phyloP scores from a whole-genome alignment of 495 filamentous ascomycete genomes.

The Cetradonia linearis region DNA sequence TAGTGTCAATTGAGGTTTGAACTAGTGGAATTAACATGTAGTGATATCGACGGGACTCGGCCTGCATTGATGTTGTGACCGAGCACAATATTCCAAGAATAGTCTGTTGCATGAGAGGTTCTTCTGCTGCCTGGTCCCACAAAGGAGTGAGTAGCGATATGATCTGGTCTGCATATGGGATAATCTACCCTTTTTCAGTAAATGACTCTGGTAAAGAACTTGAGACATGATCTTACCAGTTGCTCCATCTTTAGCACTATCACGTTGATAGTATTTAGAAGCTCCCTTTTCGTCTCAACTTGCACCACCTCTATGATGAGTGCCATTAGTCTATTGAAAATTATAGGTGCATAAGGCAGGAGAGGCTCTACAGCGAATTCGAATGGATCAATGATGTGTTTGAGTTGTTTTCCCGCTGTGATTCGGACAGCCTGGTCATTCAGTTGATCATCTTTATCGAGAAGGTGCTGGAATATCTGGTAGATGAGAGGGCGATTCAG shows the following conservation, averaged over 20 bases:
- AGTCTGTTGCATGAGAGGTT: constrained; percentile 83
- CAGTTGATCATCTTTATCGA: constrained; percentile 60
- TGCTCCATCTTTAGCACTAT: constrained; percentile 75
- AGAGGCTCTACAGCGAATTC: constrained; percentile 65
- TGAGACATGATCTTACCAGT: constrained; percentile 35
- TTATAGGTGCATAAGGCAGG: constrained; percentile 59
- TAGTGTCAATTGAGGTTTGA: constrained; percentile 61
- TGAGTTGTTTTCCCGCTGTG: constrained; percentile 77
- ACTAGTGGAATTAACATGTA: constrained; percentile 68
- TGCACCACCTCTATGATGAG: constrained; percentile 73
- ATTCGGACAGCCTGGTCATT: constrained; percentile 91
- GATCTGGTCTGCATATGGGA: constrained; percentile 68
- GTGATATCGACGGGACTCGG: constrained; percentile 62
- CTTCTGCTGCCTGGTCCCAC: constrained; percentile 71
- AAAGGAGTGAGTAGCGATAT: constrained; percentile 68
- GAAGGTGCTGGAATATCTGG: constrained; percentile 79
- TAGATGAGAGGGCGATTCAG: constrained; percentile 64
- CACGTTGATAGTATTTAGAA: constrained; percentile 70
- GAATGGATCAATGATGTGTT: constrained; percentile 66
- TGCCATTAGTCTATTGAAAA: constrained; percentile 57
- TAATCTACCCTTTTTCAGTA: constrained; percentile 38
- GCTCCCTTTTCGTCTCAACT: constrained; percentile 75
- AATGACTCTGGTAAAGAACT: constrained; percentile 14
- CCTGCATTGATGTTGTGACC: constrained; percentile 67
- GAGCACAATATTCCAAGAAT: constrained; percentile 75